These are phyloP conservation scores for Lachancea fermentati DNA, from an alignment of 805 yeast species.

Conservation along the genomic window DNA sequence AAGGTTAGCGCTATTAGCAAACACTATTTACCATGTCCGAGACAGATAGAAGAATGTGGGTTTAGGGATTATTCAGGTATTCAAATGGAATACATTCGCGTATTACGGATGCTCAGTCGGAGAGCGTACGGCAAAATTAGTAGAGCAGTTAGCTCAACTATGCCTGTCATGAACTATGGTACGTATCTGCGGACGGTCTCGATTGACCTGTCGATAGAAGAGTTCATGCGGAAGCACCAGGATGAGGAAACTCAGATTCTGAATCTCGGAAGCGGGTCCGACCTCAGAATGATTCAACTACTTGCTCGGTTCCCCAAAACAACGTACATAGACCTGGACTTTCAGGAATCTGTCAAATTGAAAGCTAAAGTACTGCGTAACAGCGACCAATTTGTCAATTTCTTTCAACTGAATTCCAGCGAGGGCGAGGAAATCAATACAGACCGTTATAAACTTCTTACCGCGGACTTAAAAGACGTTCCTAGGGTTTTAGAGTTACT, in stretches of 20 bases:
- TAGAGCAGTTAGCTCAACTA: constrained; percentile 30
- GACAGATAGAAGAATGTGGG: constrained; percentile 11
- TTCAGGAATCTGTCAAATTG: constrained; percentile 39
- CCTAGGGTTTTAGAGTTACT: constrained; percentile 26
- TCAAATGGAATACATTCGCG: constrained; percentile 20
- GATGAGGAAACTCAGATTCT: constrained; percentile 43
- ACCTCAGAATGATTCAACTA: constrained; percentile 44
- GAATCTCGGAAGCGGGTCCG: constrained; percentile 67
- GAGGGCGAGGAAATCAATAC: constrained; percentile 5
- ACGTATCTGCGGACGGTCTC: constrained; percentile 56
- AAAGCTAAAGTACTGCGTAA: constrained; percentile 30
- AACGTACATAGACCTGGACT: constrained; percentile 47
- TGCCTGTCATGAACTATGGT: constrained; percentile 68
- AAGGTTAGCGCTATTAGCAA: constrained; percentile 47
- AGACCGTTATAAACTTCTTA: constrained; percentile 24
- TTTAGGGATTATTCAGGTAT: constrained; percentile 16
- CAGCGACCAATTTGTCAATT: constrained; percentile 7
- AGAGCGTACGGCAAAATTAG: constrained; percentile 19
- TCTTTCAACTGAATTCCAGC: constrained; percentile 2
- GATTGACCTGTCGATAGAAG: constrained; percentile 42
- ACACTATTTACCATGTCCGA: constrained; percentile 42
- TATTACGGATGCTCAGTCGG: constrained; percentile 17
- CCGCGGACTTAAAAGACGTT: constrained; percentile 34
- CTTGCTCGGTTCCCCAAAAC: constrained; percentile 29
- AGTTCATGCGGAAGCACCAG: constrained; percentile 34